Conservation (phyloP, 1,284 basidiomycete species). For the Ustilago xerochloae region DNA sequence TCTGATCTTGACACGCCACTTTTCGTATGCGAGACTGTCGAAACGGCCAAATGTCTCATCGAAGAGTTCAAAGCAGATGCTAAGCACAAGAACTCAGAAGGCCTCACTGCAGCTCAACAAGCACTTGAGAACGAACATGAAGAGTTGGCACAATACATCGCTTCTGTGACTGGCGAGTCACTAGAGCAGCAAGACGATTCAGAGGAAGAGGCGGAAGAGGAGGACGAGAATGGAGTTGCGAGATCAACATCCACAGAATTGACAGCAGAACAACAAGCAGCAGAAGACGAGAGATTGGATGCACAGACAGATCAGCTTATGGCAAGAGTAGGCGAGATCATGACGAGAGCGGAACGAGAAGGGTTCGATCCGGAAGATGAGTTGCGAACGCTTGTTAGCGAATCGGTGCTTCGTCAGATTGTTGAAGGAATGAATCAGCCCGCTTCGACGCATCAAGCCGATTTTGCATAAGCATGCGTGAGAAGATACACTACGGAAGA, state of each 20-base stretch:
- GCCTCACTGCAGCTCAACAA: constrained; percentile 55
- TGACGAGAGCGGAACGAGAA: constrained; percentile 47
- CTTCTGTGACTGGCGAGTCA: constrained; percentile 52
- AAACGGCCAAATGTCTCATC: constrained; percentile 55
- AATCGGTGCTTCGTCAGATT: constrained; percentile 54
- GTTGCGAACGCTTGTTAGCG: constrained; percentile 53
- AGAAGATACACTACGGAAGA: too few relatives aligned
- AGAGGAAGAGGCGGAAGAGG: constrained; percentile 25
- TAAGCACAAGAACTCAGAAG: constrained; percentile 55
- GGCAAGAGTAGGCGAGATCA: constrained; percentile 52
- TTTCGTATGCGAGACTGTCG: constrained; percentile 63
- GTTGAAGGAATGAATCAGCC: constrained; percentile 47
- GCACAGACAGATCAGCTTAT: constrained; percentile 52
- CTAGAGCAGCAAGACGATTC: constrained; percentile 13
- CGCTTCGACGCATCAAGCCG: background rate
- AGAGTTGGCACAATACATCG: constrained; percentile 57
- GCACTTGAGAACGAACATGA: constrained; percentile 57
- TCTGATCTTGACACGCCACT: constrained; percentile 65
- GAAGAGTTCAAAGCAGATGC: constrained; percentile 61
- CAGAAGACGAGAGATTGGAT: constrained; percentile 36
- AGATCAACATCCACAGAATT: background rate
- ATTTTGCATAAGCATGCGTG: constrained; percentile 5
- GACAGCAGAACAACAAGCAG: constrained; percentile 18
- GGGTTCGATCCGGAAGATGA: constrained; percentile 53
- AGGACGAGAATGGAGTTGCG: constrained; percentile 39